A percentile compares a stretch with the other conserved stretches of the same genome.
Evolutionary conservation across 108 stramenopile genomes (phyloP).

Genomic region (Phaeodactylum tricornutum): DNA sequence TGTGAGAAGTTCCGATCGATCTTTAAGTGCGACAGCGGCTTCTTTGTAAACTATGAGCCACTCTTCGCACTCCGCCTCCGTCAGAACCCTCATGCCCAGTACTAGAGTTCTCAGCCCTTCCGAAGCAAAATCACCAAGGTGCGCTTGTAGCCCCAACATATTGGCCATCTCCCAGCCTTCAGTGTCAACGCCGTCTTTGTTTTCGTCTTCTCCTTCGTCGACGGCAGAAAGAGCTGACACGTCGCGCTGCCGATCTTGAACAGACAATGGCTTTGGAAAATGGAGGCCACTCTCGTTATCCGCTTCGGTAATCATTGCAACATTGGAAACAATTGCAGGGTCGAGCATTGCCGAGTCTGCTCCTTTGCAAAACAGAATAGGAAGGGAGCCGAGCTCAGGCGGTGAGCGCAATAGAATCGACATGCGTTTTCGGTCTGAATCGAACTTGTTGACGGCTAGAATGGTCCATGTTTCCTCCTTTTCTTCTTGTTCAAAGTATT

Average conservation of each 20-base stretch:
- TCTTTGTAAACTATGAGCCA: conserved; percentile 71
- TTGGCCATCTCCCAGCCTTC: conserved; percentile 41
- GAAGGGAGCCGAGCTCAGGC: conserved; percentile 52
- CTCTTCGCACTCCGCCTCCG: conserved; percentile 54
- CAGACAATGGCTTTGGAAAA: not conserved
- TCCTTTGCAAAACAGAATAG: conserved; percentile 83
- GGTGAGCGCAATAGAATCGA: conserved; percentile 84
- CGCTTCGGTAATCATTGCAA: conserved; percentile 10
- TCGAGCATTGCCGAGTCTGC: conserved; percentile 90
- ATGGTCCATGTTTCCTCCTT: conserved; percentile 65
- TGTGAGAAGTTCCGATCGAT: conserved; percentile 63
- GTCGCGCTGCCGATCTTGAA: conserved; percentile 1
- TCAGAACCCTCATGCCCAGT: conserved; percentile 73
- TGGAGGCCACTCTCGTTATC: not conserved
- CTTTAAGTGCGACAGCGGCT: conserved; percentile 71
- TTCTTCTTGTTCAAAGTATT: conserved; percentile 5
- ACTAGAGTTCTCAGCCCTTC: conserved; percentile 94
- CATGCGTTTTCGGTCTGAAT: conserved; percentile 93
- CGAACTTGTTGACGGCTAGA: conserved; percentile 91
- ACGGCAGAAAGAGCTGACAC: conserved; percentile 4
- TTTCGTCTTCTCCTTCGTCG: conserved; percentile 9
- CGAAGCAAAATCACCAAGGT: conserved; percentile 85
- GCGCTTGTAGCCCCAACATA: conserved; percentile 58
- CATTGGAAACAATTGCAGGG: conserved; percentile 34
- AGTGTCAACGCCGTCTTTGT: conserved; percentile 5